Evolutionary conservation across 2,329 filamentous ascomycete genomes (phyloP), one percentile per base, ranked within the genome.

Genomic region (Beauveria scarabaeidicola): DNA sequence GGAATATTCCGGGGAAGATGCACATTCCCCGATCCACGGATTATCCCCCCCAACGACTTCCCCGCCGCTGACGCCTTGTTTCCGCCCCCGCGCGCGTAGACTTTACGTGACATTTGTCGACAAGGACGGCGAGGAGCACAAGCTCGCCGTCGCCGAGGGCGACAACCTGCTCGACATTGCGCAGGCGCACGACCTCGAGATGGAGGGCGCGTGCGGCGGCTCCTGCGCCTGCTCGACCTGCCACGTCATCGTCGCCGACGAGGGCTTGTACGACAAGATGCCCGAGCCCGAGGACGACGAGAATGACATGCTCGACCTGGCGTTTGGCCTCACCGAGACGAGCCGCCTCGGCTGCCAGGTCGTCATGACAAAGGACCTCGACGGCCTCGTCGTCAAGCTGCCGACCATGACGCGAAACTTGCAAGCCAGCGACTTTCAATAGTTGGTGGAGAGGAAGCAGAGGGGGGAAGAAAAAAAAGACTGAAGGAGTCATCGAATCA

Each of bases 141-240:
- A 87, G 62, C 84, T 97, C 68, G 85, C 88, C 61, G 93, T 97
- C 9, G 79, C 84, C 15, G 85, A 89, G 67, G 94, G 94, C 53
- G 91, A 96, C 74, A 99, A 99, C 73, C 79, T 99, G 58, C 81
- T 99, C 58, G 93, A 97, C 69, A 93, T 99, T 69, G 94, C 93
- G 23, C 93, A 97, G 72, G 90, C 89, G 50, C 84, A 97, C 73
- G 93, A 97, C 69, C 78, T 99, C 46, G 94, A 99, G 73, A 97
- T 99, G 93, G 94, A 99, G 79, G 92, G 94, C 63, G 94, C 94
- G 13, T 99, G 94, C 70, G 94, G 94, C 66, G 94, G 91, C 23
- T 94, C 90, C 38, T 96, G 91, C 74, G 91, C 91, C 58, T 96
- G 91, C 77, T 94, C 89, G 60, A 96, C 91, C 6, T 96, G 91